Conservation (phyloP, 306 rosid species). For the Sophora flavescens region DNA sequence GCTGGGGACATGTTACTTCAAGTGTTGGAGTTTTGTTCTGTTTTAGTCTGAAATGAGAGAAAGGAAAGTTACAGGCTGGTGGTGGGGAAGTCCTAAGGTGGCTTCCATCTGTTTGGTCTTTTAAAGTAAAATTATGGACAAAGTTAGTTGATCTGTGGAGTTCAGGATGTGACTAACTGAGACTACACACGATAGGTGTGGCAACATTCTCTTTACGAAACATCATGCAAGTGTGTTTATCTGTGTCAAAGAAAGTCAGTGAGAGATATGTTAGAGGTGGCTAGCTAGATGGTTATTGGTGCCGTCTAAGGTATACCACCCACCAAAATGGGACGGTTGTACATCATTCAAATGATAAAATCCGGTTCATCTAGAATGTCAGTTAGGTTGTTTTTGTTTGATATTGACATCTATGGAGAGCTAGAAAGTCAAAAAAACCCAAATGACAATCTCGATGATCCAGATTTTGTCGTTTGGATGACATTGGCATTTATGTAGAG, state of each 20-base stretch:
- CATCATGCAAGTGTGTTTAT: conserved; percentile 40
- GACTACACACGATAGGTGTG: conserved; percentile 59
- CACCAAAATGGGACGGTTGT: too few species aligned
- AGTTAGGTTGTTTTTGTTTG: too few species aligned
- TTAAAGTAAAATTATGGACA: conserved; percentile 45
- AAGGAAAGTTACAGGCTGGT: conserved; percentile 47
- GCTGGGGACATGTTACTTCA: conserved; percentile 50
- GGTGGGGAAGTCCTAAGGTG: conserved; percentile 43
- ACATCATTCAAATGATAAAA: too few species aligned
- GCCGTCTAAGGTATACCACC: too few species aligned
- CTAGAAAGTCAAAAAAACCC: too few species aligned
- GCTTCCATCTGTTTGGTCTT: conserved; percentile 42
- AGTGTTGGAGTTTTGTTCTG: conserved; percentile 54
- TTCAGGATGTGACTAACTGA: conserved; percentile 84
- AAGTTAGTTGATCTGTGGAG: conserved; percentile 42
- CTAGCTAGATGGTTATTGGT: too few species aligned
- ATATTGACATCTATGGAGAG: too few species aligned
- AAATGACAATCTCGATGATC: too few species aligned
- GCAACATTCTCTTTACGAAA: conserved; percentile 65
- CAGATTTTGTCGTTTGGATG: too few species aligned
- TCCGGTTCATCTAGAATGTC: too few species aligned
- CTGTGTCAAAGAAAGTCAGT: conserved; percentile 6
- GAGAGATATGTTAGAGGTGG: not conserved
- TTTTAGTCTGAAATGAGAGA: conserved; percentile 23
- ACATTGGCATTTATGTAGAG: too few species aligned